Evolutionary conservation across 768 basidiomycete genomes (phyloP), one percentile per base, ranked within the genome.

Genomic region (Kwoniella bestiolae): DNA sequence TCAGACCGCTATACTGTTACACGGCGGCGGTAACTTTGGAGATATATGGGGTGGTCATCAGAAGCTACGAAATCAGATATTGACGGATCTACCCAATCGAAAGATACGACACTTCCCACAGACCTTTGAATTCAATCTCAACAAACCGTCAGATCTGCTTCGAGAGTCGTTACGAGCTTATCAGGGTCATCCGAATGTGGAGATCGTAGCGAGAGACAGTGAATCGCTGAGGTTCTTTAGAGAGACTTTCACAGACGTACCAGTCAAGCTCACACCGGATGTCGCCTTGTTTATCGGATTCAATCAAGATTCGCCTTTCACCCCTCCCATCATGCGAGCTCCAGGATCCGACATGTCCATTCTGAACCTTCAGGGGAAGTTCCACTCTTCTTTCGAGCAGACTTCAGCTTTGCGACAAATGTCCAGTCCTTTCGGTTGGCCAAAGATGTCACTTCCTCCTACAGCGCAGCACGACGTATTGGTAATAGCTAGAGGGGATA

Each of bases 271-370:
- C 45, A 59, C 58, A 4, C 58, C 58, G 26, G 58, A 59, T 45
- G 45, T 32, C 3, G 58, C 58, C n/a, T 31, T 59, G 18, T 59
- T 47, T 29, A 59, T 59, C 28, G 58, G 58, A 26, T 59, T 46
- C 45, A 47, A 59, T 32, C 58, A 59, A 26, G 35, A 46, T 26
- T 59, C 58, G 3, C 16, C n/a, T 16, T 49, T 59, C 46, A 59
- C 58, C 18, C 58, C 58, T 18, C 58, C 58, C 12, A 59, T 59
- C 58, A 59, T 59, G 58, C 58, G 58, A 46, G 58, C 58, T 16
- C 58, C 58, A 4, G 58, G 58, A 16, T 34, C 25, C 58, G 35
- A 59, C 45, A 59, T 47, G 58, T 14, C 31, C 7, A 49, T 59
- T 12, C 11, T 59, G 18, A 29, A 49, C 11, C 46, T 59, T 9